Conservation (phyloP, 2,329 filamentous ascomycete genomes). For the Aphanocladium album region DNA sequence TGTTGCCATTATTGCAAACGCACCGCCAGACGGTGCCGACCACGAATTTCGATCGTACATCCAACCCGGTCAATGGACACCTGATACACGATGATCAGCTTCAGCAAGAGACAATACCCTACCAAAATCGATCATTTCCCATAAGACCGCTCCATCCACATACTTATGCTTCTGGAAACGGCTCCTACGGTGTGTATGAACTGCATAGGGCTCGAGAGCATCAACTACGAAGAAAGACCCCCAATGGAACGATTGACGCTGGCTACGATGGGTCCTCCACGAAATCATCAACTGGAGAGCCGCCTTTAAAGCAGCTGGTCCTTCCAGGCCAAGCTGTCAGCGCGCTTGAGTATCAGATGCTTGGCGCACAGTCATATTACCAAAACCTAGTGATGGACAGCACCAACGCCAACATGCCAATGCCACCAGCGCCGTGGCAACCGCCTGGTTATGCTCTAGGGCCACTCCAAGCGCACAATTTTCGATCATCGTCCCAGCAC, state of each 20-base stretch:
- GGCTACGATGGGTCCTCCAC: slow-evolving; percentile 83
- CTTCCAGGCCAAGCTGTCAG: slow-evolving; percentile 46
- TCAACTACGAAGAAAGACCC: slow-evolving; percentile 84
- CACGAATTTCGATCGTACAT: slow-evolving; percentile 32
- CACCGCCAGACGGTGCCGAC: slow-evolving; percentile 46
- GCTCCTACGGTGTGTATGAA: slow-evolving; percentile 17
- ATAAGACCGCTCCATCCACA: slow-evolving; percentile 16
- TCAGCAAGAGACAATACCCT: slow-evolving; percentile 23
- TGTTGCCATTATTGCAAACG: slow-evolving; percentile 49
- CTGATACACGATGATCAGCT: slow-evolving; percentile 20
- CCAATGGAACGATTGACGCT: slow-evolving; percentile 85
- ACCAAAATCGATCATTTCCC: slow-evolving; percentile 19
- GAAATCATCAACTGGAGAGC: slow-evolving; percentile 67
- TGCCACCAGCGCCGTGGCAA: neutral
- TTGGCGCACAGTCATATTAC: neutral
- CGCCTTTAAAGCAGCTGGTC: slow-evolving; percentile 77
- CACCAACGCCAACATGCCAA: neutral
- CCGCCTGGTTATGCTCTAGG: neutral
- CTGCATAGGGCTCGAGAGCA: slow-evolving; percentile 52
- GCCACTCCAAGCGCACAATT: neutral
- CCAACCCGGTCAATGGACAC: slow-evolving; percentile 15
- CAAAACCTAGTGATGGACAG: neutral
- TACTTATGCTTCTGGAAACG: neutral
- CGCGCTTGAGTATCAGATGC: neutral
- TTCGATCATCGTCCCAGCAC: neutral